A percentile compares a stretch with the other conserved stretches of the same genome.
Conservation (phyloP, 1,284 basidiomycete species). For the Ganoderma lucidum region DNA sequence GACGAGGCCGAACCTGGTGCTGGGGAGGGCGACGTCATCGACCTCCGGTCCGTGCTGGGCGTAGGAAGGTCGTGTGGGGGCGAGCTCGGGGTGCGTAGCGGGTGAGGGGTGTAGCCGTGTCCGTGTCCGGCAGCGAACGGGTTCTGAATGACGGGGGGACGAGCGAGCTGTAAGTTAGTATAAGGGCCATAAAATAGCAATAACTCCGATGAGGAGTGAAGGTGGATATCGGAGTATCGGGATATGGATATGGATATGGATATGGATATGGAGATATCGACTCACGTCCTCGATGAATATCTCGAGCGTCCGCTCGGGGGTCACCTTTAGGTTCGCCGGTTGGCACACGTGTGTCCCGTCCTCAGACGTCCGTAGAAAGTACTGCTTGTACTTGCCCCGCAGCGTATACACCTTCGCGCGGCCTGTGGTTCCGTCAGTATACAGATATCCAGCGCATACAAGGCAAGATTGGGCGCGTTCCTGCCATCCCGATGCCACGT, state of each 20-base stretch:
- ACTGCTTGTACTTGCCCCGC: conserved; percentile 74
- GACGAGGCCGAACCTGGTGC: conserved; percentile 16
- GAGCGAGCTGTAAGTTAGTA: background rate
- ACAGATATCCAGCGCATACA: too few species aligned
- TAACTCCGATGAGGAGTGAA: background rate
- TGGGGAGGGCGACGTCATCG: conserved; percentile 26
- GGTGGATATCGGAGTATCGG: background rate
- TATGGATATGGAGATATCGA: background rate
- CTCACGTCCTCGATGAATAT: conserved; percentile 45
- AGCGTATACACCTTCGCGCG: conserved; percentile 68
- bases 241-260: background rate
- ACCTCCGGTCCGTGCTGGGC: conserved; percentile 30
- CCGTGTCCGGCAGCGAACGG: conserved; percentile 11
- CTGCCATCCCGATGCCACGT: too few species aligned
- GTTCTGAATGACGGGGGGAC: conserved; percentile 11
- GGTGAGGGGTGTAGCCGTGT: background rate
- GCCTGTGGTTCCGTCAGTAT: background rate
- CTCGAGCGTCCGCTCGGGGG: conserved; percentile 42
- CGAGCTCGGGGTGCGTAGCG: conserved; percentile 11
- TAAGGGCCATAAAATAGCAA: background rate
- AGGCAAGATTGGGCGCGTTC: too few species aligned
- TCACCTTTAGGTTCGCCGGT: conserved; percentile 44
- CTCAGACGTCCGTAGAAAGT: conserved; percentile 67
- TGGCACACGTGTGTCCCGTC: conserved; percentile 45
- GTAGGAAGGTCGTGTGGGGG: conserved; percentile 27